Base-by-base conservation (phyloP, 225 moss, liverwort and hornwort genomes). In the Sphagnum tenellum region DNA sequence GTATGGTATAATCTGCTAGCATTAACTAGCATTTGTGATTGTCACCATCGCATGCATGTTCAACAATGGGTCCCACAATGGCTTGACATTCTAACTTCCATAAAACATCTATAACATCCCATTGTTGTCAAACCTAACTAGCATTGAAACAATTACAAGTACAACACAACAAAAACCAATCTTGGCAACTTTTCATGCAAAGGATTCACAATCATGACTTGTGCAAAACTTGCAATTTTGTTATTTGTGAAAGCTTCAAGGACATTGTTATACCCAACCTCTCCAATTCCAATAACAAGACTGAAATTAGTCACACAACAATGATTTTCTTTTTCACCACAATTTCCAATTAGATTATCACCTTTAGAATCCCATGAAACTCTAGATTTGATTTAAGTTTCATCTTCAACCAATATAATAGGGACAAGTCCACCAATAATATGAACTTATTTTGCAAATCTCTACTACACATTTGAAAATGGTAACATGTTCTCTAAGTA, bases 61-160 rank as follows among this genome's bases (percentile, higher is more conserved):
- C 66, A 57, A 67, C 5, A 48, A 57, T 67, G 2, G 56, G 47
- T 6, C 56, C 66, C 0, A 67, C 56, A 0, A 9, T 12, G 1
- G 0, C 55, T 45, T 45, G 3, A 47, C 55, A 66, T 0, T 56
- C 2, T 46, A 13, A 4, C 8, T 5, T 3, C 66, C 55, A 66
- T 8, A 66, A 10, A 12, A 8, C 54, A 6, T 66, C 55, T 9
- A 66, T 66, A 10, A 2, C 53, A 6, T 69, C 3, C 56, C 66
- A 68, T 46, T 68, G n/a, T 3, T 51, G 12, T 3, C 2, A 1
- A 51, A 71, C 12, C 51, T 55, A 29, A 66, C 2, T 8, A 2
- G 61, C 45, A 46, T 66, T 44, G 14, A 66, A 64, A 66, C 55
- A 66, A 44, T 55, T 55, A 46, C 65, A 66, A 4, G 65, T 66